Evolutionary conservation across 2,329 filamentous ascomycete genomes (phyloP).

Genomic region (Alternaria triticimaculans): DNA sequence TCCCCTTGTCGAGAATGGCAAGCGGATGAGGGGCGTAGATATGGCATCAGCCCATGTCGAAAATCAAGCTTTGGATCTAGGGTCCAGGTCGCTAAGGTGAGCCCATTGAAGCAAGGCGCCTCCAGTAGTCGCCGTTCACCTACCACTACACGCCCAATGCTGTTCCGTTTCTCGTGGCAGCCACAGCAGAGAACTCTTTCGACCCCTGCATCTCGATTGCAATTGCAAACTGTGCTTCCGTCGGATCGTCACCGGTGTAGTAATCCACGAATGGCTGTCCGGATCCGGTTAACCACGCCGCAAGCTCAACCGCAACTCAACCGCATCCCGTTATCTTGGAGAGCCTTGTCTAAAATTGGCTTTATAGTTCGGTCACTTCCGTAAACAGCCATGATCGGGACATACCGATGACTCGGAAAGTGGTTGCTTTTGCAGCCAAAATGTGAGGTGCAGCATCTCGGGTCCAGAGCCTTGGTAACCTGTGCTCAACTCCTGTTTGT

Average conservation of each 20-base stretch:
- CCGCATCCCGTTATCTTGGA: background rate
- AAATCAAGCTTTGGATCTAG: constrained; percentile 19
- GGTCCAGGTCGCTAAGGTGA: constrained; percentile 27
- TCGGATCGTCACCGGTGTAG: background rate
- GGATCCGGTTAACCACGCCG: background rate
- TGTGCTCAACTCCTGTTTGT: constrained; percentile 8
- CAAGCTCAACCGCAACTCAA: background rate
- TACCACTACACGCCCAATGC: constrained; percentile 19
- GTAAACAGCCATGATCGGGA: constrained; percentile 16
- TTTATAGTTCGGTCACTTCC: background rate
- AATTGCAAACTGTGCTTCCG: background rate
- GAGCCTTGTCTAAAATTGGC: background rate
- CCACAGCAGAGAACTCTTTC: constrained; percentile 15
- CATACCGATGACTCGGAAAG: constrained; percentile 25
- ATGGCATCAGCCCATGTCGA: constrained; percentile 13
- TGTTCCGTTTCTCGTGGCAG: constrained; percentile 29
- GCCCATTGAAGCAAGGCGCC: constrained; percentile 15
- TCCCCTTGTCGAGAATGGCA: constrained; percentile 11
- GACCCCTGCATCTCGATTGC: constrained; percentile 7
- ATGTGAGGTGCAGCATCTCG: constrained; percentile 19
- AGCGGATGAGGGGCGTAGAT: constrained; percentile 23
- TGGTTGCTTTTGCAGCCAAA: constrained; percentile 23
- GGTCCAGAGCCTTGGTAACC: constrained; percentile 12
- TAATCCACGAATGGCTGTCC: background rate
- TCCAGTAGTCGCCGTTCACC: constrained; percentile 24